Conservation (phyloP, 1,284 basidiomycete genomes). For the Melampsora larici-populina region DNA sequence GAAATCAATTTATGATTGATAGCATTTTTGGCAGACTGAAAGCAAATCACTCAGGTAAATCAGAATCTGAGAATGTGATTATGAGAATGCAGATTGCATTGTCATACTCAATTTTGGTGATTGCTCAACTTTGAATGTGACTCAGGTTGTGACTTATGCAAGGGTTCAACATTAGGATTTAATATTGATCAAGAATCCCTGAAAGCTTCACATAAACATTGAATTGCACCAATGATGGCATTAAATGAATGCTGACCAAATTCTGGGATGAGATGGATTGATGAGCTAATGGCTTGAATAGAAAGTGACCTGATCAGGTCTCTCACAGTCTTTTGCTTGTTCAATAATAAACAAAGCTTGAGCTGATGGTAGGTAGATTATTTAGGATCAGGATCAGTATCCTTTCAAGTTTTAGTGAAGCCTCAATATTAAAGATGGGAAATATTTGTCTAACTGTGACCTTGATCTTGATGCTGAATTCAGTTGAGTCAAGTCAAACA, state of each 20-base stretch:
- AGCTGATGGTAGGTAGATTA: background rate
- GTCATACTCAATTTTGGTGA: background rate
- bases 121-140: background rate
- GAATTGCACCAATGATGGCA: slow-evolving; percentile 27
- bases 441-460: no score
- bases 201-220: slow-evolving; percentile 34
- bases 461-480: no score
- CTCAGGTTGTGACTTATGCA: background rate
- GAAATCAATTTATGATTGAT: no score
- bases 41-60: slow-evolving; percentile 18
- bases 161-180: background rate
- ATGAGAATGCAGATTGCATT: slow-evolving; percentile 19
- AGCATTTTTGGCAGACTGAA: background rate
- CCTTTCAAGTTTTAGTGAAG: background rate
- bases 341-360: slow-evolving; percentile 23
- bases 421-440: background rate
- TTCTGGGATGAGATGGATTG: background rate
- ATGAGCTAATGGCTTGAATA: slow-evolving; percentile 41
- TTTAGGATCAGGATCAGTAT: background rate
- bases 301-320: slow-evolving; percentile 41
- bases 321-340: slow-evolving; percentile 40
- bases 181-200: slow-evolving; percentile 30
- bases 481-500: no score
- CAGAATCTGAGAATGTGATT: slow-evolving; percentile 13
- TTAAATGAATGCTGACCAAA: background rate